phyloP scores from a whole-genome alignment of 1,284 basidiomycete species.

The Ustilago nuda region DNA sequence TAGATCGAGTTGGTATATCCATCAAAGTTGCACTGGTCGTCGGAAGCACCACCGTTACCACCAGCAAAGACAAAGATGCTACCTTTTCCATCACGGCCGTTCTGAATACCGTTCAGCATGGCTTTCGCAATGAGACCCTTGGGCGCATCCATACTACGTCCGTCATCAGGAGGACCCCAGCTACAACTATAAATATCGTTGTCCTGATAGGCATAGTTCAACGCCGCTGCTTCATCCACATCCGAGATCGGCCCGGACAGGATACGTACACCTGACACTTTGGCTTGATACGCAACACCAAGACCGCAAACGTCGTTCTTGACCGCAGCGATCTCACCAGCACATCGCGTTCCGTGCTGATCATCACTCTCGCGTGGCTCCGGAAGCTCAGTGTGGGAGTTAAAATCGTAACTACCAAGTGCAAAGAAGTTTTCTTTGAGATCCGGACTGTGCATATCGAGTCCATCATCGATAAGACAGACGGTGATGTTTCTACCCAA shows the following conservation, averaged over 20 bases:
- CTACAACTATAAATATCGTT: slow-evolving; percentile 95
- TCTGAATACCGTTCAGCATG: slow-evolving; percentile 91
- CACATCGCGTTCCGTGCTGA: slow-evolving; percentile 96
- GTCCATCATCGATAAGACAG: slow-evolving; percentile 93
- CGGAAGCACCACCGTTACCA: slow-evolving; percentile 90
- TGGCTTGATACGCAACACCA: slow-evolving; percentile 90
- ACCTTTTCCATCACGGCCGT: slow-evolving; percentile 89
- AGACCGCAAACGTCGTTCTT: slow-evolving; percentile 95
- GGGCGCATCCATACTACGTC: slow-evolving; percentile 93
- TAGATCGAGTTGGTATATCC: slow-evolving; percentile 99
- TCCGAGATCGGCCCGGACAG: slow-evolving; percentile 96
- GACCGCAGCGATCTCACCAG: slow-evolving; percentile 96
- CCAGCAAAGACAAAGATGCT: slow-evolving; percentile 97
- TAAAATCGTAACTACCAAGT: slow-evolving; percentile 94
- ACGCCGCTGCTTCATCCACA: slow-evolving; percentile 94
- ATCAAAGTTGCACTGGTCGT: slow-evolving; percentile 99
- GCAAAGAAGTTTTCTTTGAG: slow-evolving; percentile 89
- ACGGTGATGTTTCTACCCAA: slow-evolving; percentile 88
- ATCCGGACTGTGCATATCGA: slow-evolving; percentile 90
- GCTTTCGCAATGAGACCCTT: slow-evolving; percentile 92
- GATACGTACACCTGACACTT: slow-evolving; percentile 93
- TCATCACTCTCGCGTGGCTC: slow-evolving; percentile 90
- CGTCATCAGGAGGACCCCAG: slow-evolving; percentile 98
- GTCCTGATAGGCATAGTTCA: slow-evolving; percentile 92
- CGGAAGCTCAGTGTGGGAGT: slow-evolving; percentile 88